A percentile compares a stretch with the other conserved stretches of the same genome.
Conservation (phyloP, 129 eudicot genomes). For the Arctium minus region DNA sequence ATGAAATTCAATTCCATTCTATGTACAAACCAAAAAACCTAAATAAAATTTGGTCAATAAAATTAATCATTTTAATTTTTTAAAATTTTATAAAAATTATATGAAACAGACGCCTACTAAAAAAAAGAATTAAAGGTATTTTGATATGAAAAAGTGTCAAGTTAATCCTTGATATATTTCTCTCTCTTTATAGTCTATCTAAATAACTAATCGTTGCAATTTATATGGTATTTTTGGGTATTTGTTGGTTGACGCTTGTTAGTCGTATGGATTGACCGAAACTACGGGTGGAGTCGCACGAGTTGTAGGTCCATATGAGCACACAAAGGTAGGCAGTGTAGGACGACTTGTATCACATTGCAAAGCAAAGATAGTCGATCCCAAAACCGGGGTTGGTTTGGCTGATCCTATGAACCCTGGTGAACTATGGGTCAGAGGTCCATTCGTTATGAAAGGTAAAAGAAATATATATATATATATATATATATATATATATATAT, state of each 20-base stretch:
- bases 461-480: background rate
- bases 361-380: constrained; percentile 60
- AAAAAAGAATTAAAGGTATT: too few relatives aligned
- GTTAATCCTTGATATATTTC: too few relatives aligned
- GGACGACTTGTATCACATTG: constrained; percentile 44
- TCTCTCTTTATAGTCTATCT: too few relatives aligned
- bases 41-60: background rate
- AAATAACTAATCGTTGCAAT: too few relatives aligned
- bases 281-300: constrained; percentile 47
- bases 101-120: too few relatives aligned
- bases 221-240: background rate
- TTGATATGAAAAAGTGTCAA: background rate
- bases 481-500: too few relatives aligned
- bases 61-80: too few relatives aligned
- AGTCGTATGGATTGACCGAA: constrained; percentile 74
- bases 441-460: constrained; percentile 56
- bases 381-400: constrained; percentile 36
- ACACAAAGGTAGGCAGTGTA: constrained; percentile 30
- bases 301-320: constrained; percentile 30
- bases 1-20: too few relatives aligned
- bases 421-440: constrained; percentile 70
- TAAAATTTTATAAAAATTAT: too few relatives aligned
- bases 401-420: constrained; percentile 59
- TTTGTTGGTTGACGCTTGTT: background rate
- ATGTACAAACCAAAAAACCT: too few relatives aligned